A percentile compares a stretch with the other conserved stretches of the same genome.
Evolutionary conservation across 164 flowering plant species (phyloP).

Genomic region (Tinospora cordifolia): DNA sequence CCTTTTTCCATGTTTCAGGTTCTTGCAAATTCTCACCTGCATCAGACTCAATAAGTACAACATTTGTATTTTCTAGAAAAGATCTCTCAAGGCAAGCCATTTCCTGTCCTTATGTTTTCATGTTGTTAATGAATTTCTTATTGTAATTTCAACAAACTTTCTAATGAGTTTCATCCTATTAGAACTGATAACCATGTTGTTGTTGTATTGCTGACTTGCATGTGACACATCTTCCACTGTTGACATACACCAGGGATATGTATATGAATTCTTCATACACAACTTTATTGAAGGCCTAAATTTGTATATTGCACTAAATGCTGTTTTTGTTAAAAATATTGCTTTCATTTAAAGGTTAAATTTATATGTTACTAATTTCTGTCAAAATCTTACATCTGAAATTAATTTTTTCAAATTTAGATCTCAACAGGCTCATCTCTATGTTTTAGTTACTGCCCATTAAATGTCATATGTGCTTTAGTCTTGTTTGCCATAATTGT

Average conservation of each 20-base stretch:
- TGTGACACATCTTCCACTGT: no score
- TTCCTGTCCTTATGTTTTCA: background rate
- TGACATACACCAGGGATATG: no score
- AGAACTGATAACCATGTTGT: no score
- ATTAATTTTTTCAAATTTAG: background rate
- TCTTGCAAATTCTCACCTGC: conserved; percentile 53
- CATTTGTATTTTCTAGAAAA: conserved; percentile 75
- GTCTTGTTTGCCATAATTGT: background rate
- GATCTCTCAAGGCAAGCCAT: conserved; percentile 78
- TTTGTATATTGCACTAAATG: no score
- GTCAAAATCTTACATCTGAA: no score
- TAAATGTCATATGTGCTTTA: background rate
- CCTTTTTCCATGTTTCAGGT: conserved; percentile 42
- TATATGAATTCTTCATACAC: no score
- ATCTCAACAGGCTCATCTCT: background rate
- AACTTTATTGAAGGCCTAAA: no score
- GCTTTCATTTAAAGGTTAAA: no score
- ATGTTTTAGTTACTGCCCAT: background rate
- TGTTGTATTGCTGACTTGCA: no score
- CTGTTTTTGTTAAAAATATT: no score
- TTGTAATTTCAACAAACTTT: background rate
- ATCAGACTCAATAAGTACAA: conserved; percentile 57
- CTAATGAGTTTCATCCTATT: no score
- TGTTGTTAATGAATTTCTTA: background rate
- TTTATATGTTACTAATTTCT: no score